These are phyloP conservation scores for Aureobasidium sp. DNA, from an alignment of 2,329 filamentous ascomycete genomes.

Conservation along the genomic window DNA sequence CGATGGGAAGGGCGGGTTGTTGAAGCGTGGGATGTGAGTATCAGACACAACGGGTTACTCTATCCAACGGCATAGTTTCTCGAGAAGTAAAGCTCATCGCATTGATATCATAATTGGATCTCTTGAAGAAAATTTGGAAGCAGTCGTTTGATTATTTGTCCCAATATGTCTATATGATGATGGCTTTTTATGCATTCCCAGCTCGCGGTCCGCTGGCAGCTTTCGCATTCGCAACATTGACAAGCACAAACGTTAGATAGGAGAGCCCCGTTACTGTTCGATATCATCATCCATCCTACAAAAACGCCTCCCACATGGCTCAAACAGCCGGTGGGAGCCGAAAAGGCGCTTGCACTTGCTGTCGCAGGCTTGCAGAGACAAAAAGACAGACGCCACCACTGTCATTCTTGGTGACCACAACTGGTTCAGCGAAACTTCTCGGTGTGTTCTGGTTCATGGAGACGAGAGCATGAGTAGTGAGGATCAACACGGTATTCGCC, in stretches of 20 bases:
- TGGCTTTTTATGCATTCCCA: too few relatives aligned
- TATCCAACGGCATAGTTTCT: not conserved
- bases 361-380: not conserved
- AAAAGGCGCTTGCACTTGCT: not conserved
- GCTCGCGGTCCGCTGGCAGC: too few relatives aligned
- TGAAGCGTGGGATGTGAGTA: not conserved
- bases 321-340: not conserved
- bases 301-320: not conserved
- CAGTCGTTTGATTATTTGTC: too few relatives aligned
- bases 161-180: too few relatives aligned
- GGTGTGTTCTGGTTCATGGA: too few relatives aligned
- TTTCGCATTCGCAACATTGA: not conserved
- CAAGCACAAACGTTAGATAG: not conserved
- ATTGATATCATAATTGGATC: not conserved
- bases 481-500: not conserved
- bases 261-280: not conserved
- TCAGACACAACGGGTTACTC: not conserved
- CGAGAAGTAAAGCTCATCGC: not conserved
- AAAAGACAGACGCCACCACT: conserved; percentile 3
- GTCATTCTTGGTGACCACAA: not conserved
- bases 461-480: not conserved
- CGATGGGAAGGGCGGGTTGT: not conserved
- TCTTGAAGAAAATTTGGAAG: too few relatives aligned
- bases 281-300: not conserved
- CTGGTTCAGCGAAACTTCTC: not conserved